Base-by-base conservation (phyloP, 352 stramenopile genomes). In the Phytophthora kernoviae region DNA sequence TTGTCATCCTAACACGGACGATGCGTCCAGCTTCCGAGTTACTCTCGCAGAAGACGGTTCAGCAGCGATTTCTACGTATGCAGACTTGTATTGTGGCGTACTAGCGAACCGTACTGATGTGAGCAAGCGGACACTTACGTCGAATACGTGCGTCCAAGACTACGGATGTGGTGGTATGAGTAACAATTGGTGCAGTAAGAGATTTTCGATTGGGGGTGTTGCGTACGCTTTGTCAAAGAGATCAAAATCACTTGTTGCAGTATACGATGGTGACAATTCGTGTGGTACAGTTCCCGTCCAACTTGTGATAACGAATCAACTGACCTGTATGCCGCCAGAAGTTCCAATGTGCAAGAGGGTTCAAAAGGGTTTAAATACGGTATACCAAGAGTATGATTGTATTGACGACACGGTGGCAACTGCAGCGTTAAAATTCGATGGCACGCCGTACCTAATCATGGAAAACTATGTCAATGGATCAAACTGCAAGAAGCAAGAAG, bases 371-470 rank as follows among this genome's bases (percentile, higher is more conserved):
- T 27, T 9, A 22, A 17, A 2, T 0, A 12, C 18, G 24, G 20
- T 14, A 33, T 33, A 32, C 26, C 33, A 8, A 18, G 2, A 12
- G 17, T 41, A 14, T 54, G 51, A n/a, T 24, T 62, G 54, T 14
- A 24, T 39, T 22, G 12, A 41, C 34, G 33, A 54, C 32, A 44
- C 49, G 24, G 6, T 12, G 18, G 33, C 6, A 4, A 37, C 39
- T 54, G 18, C 24, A 14, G 17, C 33, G 4, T 27, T 17, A 5
- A 27, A 8, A 18, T 62, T 62, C 24, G 43, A 42, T 24, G 12
- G 41, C 15, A 49, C 36, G 3, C 54, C 43, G 9, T 49, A 62
- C 34, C 18, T 62, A 21, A 55, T 62, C 27, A 44, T 54, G 47
- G 37, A 44, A 17, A 49, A 50, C 12, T 62, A 50, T 9, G 8